Percentiles rank a stretch among this genome's conserved stretches.
Evolutionary conservation across 2,329 filamentous ascomycete species (phyloP).

Genomic region (Fusarium globosum): DNA sequence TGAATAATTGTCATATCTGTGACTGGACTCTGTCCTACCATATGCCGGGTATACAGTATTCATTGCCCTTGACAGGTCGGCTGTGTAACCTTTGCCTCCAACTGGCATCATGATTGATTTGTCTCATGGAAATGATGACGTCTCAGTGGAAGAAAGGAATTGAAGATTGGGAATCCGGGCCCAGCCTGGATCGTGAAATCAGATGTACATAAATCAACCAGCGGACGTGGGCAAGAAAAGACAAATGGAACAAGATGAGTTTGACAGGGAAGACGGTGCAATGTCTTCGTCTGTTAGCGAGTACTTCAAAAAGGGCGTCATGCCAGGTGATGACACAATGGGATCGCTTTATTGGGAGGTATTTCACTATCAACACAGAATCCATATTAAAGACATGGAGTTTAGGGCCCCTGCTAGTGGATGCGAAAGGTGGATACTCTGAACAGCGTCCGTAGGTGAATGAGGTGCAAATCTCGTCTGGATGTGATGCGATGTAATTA

Average conservation of each 20-base stretch:
- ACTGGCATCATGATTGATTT: constrained; percentile 1
- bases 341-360: background rate
- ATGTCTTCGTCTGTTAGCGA: constrained; percentile 32
- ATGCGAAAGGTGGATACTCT: constrained; percentile 29
- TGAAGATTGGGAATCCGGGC: constrained; percentile 19
- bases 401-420: constrained; percentile 37
- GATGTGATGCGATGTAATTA: constrained; percentile 39
- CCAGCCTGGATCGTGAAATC: constrained; percentile 12
- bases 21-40: background rate
- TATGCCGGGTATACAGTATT: background rate
- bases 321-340: background rate
- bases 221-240: constrained; percentile 31
- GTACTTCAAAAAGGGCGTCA: constrained; percentile 15
- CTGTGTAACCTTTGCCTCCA: constrained; percentile 4
- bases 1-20: background rate
- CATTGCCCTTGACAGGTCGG: background rate
- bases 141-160: constrained; percentile 9
- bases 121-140: constrained; percentile 30
- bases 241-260: constrained; percentile 38
- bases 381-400: constrained; percentile 17
- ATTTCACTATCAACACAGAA: constrained; percentile 25
- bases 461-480: constrained; percentile 43
- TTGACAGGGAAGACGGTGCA: constrained; percentile 30
- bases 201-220: background rate
- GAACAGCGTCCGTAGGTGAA: constrained; percentile 34